phyloP scores from a whole-genome alignment of 208 protist species.

The Acanthamoeba sp. region DNA sequence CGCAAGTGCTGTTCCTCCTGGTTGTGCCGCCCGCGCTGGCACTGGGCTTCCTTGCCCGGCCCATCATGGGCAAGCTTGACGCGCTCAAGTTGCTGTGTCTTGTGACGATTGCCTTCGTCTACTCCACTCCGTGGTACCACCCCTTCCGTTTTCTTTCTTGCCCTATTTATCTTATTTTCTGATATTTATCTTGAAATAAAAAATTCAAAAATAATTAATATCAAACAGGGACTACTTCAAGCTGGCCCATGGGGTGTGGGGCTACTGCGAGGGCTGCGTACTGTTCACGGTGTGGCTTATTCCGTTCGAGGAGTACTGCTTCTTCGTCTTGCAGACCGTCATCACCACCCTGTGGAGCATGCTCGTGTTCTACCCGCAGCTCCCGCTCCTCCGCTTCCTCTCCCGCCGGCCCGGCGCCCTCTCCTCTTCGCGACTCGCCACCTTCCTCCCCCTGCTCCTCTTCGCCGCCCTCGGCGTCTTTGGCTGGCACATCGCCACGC shows the following conservation, averaged over 20 bases:
- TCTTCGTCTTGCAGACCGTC: slow-evolving; percentile 39
- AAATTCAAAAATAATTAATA: too few species aligned
- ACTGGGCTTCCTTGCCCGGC: not conserved
- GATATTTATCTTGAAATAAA: not conserved
- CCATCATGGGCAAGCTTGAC: not conserved
- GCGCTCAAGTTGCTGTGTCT: not conserved
- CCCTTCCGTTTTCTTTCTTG: not conserved
- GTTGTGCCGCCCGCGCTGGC: not conserved
- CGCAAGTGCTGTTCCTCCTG: slow-evolving; percentile 28
- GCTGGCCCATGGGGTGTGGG: slow-evolving; percentile 47
- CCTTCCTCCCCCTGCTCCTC: not conserved
- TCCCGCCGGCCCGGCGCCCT: not conserved
- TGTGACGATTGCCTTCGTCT: not conserved
- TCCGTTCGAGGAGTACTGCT: slow-evolving; percentile 60
- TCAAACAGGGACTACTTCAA: slow-evolving; percentile 54
- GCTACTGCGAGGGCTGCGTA: slow-evolving; percentile 53
- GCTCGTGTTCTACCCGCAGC: slow-evolving; percentile 55
- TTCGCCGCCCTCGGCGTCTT: slow-evolving; percentile 19
- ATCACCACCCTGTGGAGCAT: slow-evolving; percentile 45
- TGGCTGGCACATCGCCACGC: not conserved
- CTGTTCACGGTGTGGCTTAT: slow-evolving; percentile 58
- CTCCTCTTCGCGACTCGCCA: slow-evolving; percentile 30
- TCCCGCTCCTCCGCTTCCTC: slow-evolving; percentile 49
- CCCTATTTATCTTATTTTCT: too few species aligned
- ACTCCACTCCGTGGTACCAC: slow-evolving; percentile 12